A percentile compares a stretch with the other conserved stretches of the same genome.
Conservation (phyloP, 306 rosid genomes). For the Cicer arietinum region DNA sequence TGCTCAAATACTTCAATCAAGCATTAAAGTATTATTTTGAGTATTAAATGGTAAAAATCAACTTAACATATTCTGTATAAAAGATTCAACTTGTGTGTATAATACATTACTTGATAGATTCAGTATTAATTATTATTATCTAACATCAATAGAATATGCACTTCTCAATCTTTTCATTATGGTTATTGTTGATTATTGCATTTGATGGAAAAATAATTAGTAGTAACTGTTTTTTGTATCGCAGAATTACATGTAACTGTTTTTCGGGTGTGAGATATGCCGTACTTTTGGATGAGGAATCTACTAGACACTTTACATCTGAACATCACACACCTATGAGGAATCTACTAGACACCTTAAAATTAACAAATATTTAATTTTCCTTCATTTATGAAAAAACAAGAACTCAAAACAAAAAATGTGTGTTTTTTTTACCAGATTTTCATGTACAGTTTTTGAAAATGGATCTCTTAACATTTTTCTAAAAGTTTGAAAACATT, state of each 20-base stretch:
- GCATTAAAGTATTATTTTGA: slow-evolving; percentile 40
- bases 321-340: background rate
- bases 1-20: slow-evolving; percentile 80
- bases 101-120: background rate
- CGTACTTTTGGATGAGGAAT: background rate
- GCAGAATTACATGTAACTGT: slow-evolving; percentile 69
- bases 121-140: background rate
- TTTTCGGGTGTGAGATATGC: slow-evolving; percentile 22
- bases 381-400: too few species aligned
- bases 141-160: background rate
- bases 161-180: background rate
- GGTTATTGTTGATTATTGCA: slow-evolving; percentile 3
- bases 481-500: too few species aligned
- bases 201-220: slow-evolving; percentile 26
- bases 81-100: background rate
- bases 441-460: too few species aligned
- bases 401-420: too few species aligned
- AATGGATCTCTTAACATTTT: too few species aligned
- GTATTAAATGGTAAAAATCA: background rate
- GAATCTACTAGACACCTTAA: background rate
- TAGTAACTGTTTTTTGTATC: background rate
- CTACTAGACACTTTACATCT: too few species aligned
- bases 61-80: background rate
- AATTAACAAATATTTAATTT: too few species aligned
- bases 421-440: too few species aligned